A percentile compares a stretch with the other conserved stretches of the same genome.
Conservation (phyloP, 768 basidiomycete species). For the Tulasnella sp. region DNA sequence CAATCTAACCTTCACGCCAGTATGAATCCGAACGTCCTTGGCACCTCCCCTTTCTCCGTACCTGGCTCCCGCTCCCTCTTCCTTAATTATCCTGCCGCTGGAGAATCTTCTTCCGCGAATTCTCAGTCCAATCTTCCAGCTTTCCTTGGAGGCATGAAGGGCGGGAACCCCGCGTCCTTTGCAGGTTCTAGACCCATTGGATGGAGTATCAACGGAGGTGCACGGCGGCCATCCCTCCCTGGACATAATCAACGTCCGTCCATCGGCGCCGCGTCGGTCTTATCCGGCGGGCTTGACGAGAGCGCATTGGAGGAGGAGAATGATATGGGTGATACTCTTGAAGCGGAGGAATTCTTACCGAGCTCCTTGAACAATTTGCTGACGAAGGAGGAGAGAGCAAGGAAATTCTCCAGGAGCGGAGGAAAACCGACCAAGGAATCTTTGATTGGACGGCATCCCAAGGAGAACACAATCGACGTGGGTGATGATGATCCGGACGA, state of each 20-base stretch:
- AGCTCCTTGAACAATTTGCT: slow-evolving; percentile 78
- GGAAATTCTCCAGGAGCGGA: slow-evolving; percentile 66
- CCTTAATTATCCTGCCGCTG: slow-evolving; percentile 25
- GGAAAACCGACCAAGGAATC: slow-evolving; percentile 12
- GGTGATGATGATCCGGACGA: neutral
- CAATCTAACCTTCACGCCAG: slow-evolving; percentile 23
- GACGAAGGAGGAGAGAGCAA: slow-evolving; percentile 73
- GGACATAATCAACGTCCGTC: slow-evolving; percentile 11
- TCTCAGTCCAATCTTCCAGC: slow-evolving; percentile 22
- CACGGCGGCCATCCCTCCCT: slow-evolving; percentile 8
- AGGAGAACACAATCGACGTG: neutral
- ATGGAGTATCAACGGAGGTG: neutral
- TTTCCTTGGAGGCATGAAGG: neutral
- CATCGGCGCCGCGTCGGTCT: neutral
- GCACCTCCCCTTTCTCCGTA: slow-evolving; percentile 62
- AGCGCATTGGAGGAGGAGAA: slow-evolving; percentile 21
- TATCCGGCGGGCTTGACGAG: slow-evolving; percentile 21
- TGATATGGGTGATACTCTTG: slow-evolving; percentile 38
- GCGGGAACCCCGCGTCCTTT: slow-evolving; percentile 10
- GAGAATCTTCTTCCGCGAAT: slow-evolving; percentile 24
- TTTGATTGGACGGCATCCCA: neutral
- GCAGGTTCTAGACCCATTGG: neutral
- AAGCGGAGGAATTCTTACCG: slow-evolving; percentile 81
- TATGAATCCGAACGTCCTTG: slow-evolving; percentile 30
- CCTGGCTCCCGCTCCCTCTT: slow-evolving; percentile 53